These are phyloP conservation scores for Eucalyptus regnans DNA, from an alignment of 345 rosid species.

Conservation along the genomic window DNA sequence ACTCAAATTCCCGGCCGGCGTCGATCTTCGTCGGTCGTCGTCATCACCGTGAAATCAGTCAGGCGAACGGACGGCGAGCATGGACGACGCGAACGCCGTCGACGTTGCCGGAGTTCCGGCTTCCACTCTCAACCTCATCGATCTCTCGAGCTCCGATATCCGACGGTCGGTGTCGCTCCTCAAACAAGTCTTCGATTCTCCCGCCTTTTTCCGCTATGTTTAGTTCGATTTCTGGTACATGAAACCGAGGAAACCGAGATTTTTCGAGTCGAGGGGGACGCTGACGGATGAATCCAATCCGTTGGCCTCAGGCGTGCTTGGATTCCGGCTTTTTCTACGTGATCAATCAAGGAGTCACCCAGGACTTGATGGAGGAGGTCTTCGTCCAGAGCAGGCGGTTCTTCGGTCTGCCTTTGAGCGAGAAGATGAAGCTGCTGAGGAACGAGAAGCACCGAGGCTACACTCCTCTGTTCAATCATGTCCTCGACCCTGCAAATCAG, in stretches of 20 bases:
- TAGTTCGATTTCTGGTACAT: not conserved
- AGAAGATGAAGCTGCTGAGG: slow-evolving; percentile 60
- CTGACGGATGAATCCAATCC: not conserved
- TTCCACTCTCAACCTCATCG: slow-evolving; percentile 31
- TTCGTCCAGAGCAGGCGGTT: slow-evolving; percentile 51
- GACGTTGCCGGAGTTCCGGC: slow-evolving; percentile 5
- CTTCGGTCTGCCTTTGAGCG: slow-evolving; percentile 36
- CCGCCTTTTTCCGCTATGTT: not conserved
- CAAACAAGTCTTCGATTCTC: slow-evolving; percentile 1
- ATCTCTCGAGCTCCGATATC: slow-evolving; percentile 29
- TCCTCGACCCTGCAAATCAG: slow-evolving; percentile 52
- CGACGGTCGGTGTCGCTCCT: slow-evolving; percentile 22
- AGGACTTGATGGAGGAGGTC: slow-evolving; percentile 48
- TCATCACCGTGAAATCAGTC: not conserved
- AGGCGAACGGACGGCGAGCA: not conserved
- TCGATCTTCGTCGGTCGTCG: not conserved
- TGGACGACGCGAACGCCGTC: not conserved
- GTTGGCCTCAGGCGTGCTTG: slow-evolving; percentile 42
- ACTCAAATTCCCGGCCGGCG: not conserved
- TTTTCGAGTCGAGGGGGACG: not conserved
- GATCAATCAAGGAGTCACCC: slow-evolving; percentile 58
- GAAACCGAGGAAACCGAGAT: not conserved
- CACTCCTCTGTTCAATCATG: slow-evolving; percentile 53
- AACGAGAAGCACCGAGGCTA: slow-evolving; percentile 60
- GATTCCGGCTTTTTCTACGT: slow-evolving; percentile 78